A percentile compares a stretch with the other conserved stretches of the same genome.
Conservation (phyloP, 2,329 filamentous ascomycete genomes). For the Lecanicillium sp. region DNA sequence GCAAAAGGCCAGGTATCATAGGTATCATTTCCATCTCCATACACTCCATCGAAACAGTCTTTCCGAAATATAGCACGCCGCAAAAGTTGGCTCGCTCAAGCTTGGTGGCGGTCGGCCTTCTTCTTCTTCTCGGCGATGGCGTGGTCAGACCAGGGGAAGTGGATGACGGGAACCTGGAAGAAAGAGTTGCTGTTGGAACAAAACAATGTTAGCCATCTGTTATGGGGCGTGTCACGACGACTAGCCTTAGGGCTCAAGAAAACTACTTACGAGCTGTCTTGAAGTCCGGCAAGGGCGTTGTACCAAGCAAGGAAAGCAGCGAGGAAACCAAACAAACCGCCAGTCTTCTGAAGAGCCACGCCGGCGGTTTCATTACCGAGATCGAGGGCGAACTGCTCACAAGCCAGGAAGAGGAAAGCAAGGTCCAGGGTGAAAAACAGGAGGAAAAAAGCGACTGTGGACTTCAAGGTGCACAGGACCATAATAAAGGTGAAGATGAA, state of each 20-base stretch:
- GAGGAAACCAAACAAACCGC: conserved; percentile 72
- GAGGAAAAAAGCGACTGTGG: conserved; percentile 68
- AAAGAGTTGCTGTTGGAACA: conserved; percentile 60
- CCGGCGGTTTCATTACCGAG: conserved; percentile 38
- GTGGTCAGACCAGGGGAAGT: conserved; percentile 91
- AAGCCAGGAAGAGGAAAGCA: conserved; percentile 64
- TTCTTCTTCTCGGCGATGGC: conserved; percentile 48
- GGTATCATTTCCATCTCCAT: conserved; percentile 4
- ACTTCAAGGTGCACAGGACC: conserved; percentile 65
- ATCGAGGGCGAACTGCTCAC: conserved; percentile 50
- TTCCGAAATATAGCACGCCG: not conserved
- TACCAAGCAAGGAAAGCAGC: conserved; percentile 82
- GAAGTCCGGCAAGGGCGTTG: conserved; percentile 74
- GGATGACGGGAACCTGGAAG: conserved; percentile 84
- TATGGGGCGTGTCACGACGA: too few relatives aligned
- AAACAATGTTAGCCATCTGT: not conserved
- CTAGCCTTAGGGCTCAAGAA: too few relatives aligned
- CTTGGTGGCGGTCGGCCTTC: conserved; percentile 35
- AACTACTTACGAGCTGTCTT: conserved; percentile 53
- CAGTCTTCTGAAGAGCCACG: conserved; percentile 53
- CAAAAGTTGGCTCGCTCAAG: not conserved
- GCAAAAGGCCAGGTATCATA: conserved; percentile 31
- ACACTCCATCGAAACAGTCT: not conserved
- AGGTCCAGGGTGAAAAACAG: conserved; percentile 73
- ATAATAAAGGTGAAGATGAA: conserved; percentile 77